Percentiles rank a stretch among this genome's conserved stretches.
Evolutionary conservation across 2,329 filamentous ascomycete species (phyloP).

Genomic region (Magnaporthiopsis rhizophila): DNA sequence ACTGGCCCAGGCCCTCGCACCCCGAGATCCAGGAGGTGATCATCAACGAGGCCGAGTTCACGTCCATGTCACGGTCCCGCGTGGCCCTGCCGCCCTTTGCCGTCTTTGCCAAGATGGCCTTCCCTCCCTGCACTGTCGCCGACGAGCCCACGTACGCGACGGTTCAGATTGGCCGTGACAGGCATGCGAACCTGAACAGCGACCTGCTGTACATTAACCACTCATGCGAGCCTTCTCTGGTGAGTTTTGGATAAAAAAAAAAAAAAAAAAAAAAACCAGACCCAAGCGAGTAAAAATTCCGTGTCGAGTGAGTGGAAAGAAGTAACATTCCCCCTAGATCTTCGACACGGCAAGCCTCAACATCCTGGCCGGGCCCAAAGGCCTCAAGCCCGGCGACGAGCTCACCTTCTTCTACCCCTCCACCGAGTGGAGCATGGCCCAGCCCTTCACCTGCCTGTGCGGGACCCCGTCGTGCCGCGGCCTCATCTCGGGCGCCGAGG

Average conservation of each 20-base stretch:
- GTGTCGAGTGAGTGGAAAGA: no score
- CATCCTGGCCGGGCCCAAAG: slow-evolving; percentile 49
- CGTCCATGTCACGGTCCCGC: slow-evolving; percentile 51
- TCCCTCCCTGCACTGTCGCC: slow-evolving; percentile 53
- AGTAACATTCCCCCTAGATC: slow-evolving; percentile 30
- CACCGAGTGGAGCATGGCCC: slow-evolving; percentile 67
- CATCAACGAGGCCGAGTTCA: slow-evolving; percentile 44
- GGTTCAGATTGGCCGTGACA: slow-evolving; percentile 48
- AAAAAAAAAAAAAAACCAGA: background rate
- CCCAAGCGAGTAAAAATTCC: background rate
- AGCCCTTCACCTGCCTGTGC: slow-evolving; percentile 62
- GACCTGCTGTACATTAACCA: slow-evolving; percentile 63
- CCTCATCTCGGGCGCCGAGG: slow-evolving; percentile 53
- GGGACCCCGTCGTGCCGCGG: slow-evolving; percentile 49
- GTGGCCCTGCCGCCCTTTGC: slow-evolving; percentile 51
- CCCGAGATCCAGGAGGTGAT: slow-evolving; percentile 49
- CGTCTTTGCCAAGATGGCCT: slow-evolving; percentile 57
- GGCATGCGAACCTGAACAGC: slow-evolving; percentile 56
- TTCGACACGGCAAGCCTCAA: slow-evolving; percentile 51
- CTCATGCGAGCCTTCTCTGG: slow-evolving; percentile 57
- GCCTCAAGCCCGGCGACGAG: slow-evolving; percentile 47
- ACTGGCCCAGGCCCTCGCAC: slow-evolving; percentile 53
- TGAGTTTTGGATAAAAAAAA: slow-evolving; percentile 38
- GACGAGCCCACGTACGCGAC: slow-evolving; percentile 53
- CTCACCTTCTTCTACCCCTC: slow-evolving; percentile 69